These are phyloP conservation scores for Neonectria sp. DNA, from an alignment of 2,329 filamentous ascomycete genomes.

Conservation along the genomic window DNA sequence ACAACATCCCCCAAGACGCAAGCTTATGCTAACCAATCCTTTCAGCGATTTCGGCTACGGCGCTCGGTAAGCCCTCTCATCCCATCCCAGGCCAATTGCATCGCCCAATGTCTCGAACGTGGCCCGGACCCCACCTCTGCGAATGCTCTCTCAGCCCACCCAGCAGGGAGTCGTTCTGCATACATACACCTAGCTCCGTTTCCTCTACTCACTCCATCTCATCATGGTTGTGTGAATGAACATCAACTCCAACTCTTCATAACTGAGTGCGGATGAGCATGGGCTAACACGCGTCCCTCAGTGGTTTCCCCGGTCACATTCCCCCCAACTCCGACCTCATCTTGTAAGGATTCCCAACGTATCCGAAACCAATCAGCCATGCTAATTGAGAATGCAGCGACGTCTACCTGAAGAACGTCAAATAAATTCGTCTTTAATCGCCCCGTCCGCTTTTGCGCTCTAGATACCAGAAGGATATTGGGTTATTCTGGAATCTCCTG, in stretches of 20 bases:
- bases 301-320: slow-evolving; percentile 85
- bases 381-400: slow-evolving; percentile 64
- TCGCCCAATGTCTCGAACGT: slow-evolving; percentile 63
- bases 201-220: background rate
- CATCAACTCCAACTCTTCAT: slow-evolving; percentile 13
- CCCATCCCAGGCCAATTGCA: slow-evolving; percentile 25
- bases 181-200: background rate
- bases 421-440: slow-evolving; percentile 50
- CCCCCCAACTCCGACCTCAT: slow-evolving; percentile 82
- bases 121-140: background rate
- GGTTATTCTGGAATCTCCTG: background rate
- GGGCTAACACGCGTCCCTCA: slow-evolving; percentile 53
- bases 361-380: background rate
- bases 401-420: slow-evolving; percentile 77
- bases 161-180: background rate
- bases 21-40: slow-evolving; percentile 35
- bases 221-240: background rate
- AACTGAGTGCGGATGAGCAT: background rate
- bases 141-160: slow-evolving; percentile 4
- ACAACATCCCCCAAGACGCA: no score
- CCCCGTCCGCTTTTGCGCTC: slow-evolving; percentile 27
- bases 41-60: slow-evolving; percentile 77
- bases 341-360: slow-evolving; percentile 75
- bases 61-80: slow-evolving; percentile 62
- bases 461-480: slow-evolving; percentile 20